These are phyloP conservation scores for Apiotrichum sp. DNA, from an alignment of 1,284 basidiomycete species.

Conservation along the genomic window DNA sequence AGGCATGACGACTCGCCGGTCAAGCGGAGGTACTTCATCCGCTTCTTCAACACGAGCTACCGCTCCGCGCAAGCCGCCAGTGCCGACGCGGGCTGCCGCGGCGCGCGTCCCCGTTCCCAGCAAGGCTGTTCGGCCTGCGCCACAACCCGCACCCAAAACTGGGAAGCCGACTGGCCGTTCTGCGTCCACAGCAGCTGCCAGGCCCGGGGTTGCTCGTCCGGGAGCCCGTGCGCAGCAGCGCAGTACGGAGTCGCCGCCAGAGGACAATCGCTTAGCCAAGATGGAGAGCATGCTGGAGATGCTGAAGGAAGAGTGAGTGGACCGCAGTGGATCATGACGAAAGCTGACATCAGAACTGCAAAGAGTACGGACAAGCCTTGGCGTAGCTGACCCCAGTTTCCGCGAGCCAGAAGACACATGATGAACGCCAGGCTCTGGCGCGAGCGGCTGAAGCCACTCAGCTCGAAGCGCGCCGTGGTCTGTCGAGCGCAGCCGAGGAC, in stretches of 20 bases:
- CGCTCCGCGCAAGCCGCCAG: neutral
- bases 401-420: slow-evolving; percentile 30
- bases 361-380: slow-evolving; percentile 20
- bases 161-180: too few species aligned
- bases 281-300: slow-evolving; percentile 38
- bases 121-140: neutral
- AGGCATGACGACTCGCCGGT: neutral
- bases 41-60: neutral
- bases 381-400: slow-evolving; percentile 20
- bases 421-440: slow-evolving; percentile 2
- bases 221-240: neutral
- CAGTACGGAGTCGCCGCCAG: neutral
- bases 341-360: slow-evolving; percentile 6
- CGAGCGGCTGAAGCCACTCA: slow-evolving; percentile 13
- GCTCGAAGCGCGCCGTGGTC: slow-evolving; percentile 36
- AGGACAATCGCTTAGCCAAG: slow-evolving; percentile 30
- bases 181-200: too few species aligned
- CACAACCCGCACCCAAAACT: neutral
- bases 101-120: neutral
- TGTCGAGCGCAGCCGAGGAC: slow-evolving; percentile 41
- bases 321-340: too few species aligned
- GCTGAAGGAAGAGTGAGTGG: slow-evolving; percentile 29
- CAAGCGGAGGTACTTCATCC: neutral
- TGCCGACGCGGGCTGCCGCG: slow-evolving; percentile 13
- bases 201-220: neutral